Evolutionary conservation across 495 filamentous ascomycete species (phyloP).

Genomic region (Podospora comata): DNA sequence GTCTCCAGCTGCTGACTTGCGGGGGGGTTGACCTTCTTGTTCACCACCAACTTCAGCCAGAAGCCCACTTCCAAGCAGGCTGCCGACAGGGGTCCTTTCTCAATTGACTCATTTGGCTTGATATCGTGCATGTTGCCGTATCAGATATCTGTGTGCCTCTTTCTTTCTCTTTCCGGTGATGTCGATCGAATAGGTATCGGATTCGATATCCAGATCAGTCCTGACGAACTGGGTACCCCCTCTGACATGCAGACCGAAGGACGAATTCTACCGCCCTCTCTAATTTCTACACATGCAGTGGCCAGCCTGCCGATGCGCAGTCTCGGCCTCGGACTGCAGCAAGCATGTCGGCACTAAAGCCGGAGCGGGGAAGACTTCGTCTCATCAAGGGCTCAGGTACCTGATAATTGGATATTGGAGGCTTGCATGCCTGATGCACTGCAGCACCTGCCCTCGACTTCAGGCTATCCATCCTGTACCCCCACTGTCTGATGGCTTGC

Average conservation of each 20-base stretch:
- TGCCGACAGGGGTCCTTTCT: slow-evolving; percentile 14
- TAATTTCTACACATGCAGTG: slow-evolving; percentile 4
- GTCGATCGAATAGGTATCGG: too few relatives aligned
- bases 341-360: not conserved
- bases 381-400: not conserved
- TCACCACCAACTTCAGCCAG: not conserved
- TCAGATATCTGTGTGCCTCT: slow-evolving; percentile 15
- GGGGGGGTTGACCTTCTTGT: not conserved
- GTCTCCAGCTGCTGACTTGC: not conserved
- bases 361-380: not conserved
- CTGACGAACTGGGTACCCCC: not conserved
- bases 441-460: not conserved
- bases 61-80: slow-evolving; percentile 1
- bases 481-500: not conserved
- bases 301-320: slow-evolving; percentile 1
- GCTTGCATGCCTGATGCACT: slow-evolving; percentile 4
- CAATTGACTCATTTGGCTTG: slow-evolving; percentile 25
- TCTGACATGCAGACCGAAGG: slow-evolving; percentile 2
- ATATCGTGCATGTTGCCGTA: slow-evolving; percentile 19
- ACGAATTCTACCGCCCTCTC: not conserved
- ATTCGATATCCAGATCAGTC: not conserved
- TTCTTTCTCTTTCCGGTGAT: too few relatives aligned
- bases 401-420: not conserved
- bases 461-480: not conserved
- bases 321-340: not conserved